These are phyloP conservation scores for Singerocomus rubriflavus DNA, from an alignment of 1,284 basidiomycete species.

Conservation along the genomic window DNA sequence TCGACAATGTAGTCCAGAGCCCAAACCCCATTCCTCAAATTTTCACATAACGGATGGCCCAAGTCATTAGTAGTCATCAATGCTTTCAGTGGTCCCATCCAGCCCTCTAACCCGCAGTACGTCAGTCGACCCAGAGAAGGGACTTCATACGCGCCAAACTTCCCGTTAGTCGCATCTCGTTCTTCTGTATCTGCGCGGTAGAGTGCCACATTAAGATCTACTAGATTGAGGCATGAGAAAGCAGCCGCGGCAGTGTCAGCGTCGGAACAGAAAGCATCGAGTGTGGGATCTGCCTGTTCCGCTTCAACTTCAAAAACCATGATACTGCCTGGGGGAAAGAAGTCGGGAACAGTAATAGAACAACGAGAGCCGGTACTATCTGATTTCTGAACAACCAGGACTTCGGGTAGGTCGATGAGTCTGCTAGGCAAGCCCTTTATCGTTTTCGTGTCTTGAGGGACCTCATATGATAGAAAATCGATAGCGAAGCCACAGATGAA, in stretches of 20 bases:
- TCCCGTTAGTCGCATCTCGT: conserved; percentile 73
- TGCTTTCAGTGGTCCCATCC: conserved; percentile 84
- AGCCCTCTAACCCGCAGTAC: conserved; percentile 93
- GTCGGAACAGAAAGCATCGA: conserved; percentile 70
- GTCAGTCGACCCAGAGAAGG: conserved; percentile 71
- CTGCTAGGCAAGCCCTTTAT: conserved; percentile 75
- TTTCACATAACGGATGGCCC: conserved; percentile 85
- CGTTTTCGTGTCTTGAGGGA: conserved; percentile 50
- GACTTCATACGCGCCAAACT: conserved; percentile 76
- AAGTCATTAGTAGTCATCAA: conserved; percentile 89
- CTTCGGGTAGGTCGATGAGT: conserved; percentile 60
- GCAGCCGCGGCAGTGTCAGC: conserved; percentile 69
- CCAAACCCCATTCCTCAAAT: conserved; percentile 86
- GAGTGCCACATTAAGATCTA: conserved; percentile 85
- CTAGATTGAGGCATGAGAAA: conserved; percentile 72
- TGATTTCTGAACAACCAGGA: conserved; percentile 51
- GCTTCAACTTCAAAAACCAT: conserved; percentile 87
- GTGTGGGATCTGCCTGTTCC: conserved; percentile 57
- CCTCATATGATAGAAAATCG: conserved; percentile 62
- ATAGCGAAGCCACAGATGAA: conserved; percentile 81
- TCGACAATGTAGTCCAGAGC: conserved; percentile 80
- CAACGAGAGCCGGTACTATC: conserved; percentile 70
- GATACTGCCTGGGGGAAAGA: conserved; percentile 89
- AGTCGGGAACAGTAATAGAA: conserved; percentile 79
- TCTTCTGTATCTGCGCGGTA: conserved; percentile 89